phyloP scores from a whole-genome alignment of 2,329 filamentous ascomycete species.

The Trematosphaeria pertusa region DNA sequence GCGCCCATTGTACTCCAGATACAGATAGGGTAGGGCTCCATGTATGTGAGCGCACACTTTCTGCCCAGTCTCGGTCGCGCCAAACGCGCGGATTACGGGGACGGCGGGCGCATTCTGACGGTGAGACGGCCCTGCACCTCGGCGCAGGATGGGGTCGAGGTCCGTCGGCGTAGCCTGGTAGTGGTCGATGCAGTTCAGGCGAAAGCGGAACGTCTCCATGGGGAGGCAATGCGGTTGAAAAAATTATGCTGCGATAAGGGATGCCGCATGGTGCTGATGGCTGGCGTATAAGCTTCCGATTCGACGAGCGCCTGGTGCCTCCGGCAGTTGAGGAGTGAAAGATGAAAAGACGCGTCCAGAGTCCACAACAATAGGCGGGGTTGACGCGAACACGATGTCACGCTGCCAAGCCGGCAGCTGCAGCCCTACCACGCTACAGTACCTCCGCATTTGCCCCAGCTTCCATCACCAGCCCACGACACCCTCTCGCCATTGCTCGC shows the following conservation, averaged over 20 bases:
- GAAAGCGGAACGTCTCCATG: constrained; percentile 84
- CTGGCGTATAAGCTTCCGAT: constrained; percentile 3
- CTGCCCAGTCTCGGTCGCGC: constrained; percentile 90
- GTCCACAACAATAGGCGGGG: constrained; percentile 21
- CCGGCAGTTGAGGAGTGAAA: too few species aligned
- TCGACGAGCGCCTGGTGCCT: not conserved
- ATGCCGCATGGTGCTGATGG: constrained; percentile 22
- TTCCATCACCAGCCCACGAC: constrained; percentile 12
- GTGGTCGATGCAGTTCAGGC: constrained; percentile 94
- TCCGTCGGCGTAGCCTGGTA: constrained; percentile 82
- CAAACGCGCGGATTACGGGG: constrained; percentile 89
- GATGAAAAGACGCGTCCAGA: constrained; percentile 14
- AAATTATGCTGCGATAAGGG: constrained; percentile 5
- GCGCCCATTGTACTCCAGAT: constrained; percentile 80
- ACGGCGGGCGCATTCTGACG: constrained; percentile 72
- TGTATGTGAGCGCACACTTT: constrained; percentile 97
- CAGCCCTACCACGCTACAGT: constrained; percentile 38
- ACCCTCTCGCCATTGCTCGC: constrained; percentile 1
- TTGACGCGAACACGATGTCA: constrained; percentile 32
- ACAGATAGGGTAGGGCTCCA: constrained; percentile 95
- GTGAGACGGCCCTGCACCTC: constrained; percentile 63
- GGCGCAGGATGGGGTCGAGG: constrained; percentile 75
- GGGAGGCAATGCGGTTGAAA: constrained; percentile 20
- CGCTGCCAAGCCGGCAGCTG: constrained; percentile 23
- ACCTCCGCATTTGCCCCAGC: constrained; percentile 18